Evolutionary conservation across 495 filamentous ascomycete genomes (phyloP).

Genomic region (Parmelia sp.): DNA sequence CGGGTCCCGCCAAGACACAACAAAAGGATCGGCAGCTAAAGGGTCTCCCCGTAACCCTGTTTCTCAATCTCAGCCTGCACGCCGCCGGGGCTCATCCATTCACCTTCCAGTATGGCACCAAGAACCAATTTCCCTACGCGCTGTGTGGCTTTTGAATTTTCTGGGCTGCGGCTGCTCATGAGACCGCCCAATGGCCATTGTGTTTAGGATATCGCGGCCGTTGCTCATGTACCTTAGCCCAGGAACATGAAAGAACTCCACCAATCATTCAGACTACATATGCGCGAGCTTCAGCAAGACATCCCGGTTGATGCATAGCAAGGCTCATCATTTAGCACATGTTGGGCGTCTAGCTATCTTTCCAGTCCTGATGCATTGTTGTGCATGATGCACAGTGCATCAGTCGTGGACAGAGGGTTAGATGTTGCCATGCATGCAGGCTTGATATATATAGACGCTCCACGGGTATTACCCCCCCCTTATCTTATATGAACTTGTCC

Average conservation of each 20-base stretch:
- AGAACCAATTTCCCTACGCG: conserved; percentile 11
- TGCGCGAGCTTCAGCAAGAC: conserved; percentile 8
- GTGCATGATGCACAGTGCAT: conserved; percentile 8
- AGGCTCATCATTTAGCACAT: neutral
- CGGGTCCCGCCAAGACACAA: neutral
- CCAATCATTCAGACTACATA: conserved; percentile 19
- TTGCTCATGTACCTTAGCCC: conserved; percentile 4
- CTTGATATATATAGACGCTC: conserved; percentile 13
- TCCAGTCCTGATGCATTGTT: neutral
- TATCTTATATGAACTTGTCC: conserved; percentile 1
- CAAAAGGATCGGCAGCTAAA: conserved; percentile 3
- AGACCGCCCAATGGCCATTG: conserved; percentile 2
- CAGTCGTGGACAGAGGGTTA: neutral
- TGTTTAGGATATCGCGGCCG: neutral
- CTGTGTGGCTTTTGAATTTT: neutral
- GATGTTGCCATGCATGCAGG: neutral
- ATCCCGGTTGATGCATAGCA: neutral
- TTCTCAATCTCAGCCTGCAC: no score
- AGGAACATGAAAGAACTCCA: conserved; percentile 7
- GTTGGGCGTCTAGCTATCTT: conserved; percentile 11
- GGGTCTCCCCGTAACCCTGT: neutral
- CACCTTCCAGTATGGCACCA: neutral
- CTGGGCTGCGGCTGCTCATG: neutral
- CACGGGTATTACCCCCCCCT: neutral
- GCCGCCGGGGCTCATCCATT: neutral